Evolutionary conservation across 345 rosid species (phyloP).

Genomic region (Raphanus sativus): DNA sequence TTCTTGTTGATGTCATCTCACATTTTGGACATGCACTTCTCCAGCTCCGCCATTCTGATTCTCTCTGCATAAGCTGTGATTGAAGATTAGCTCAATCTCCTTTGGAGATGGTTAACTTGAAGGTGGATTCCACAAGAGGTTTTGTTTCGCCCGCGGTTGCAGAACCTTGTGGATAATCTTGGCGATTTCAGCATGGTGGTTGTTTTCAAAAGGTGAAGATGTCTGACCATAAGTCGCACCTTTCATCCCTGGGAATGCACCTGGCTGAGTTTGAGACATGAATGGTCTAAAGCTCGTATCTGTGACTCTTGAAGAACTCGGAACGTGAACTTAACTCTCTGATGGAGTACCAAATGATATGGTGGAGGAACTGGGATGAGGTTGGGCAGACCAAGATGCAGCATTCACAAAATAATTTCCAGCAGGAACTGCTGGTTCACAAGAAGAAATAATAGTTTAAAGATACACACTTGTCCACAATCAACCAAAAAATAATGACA

Average conservation of each 20-base stretch:
- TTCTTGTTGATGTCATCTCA: constrained; percentile 89
- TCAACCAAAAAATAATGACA: background rate
- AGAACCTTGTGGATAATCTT: constrained; percentile 68
- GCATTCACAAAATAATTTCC: constrained; percentile 55
- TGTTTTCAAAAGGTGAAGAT: constrained; percentile 49
- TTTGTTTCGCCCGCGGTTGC: constrained; percentile 68
- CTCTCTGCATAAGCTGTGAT: constrained; percentile 76
- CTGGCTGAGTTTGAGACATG: constrained; percentile 51
- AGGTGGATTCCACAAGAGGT: constrained; percentile 89
- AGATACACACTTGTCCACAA: background rate
- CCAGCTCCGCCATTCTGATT: constrained; percentile 73
- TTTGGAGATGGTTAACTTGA: constrained; percentile 43
- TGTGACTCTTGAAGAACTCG: constrained; percentile 52
- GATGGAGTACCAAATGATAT: constrained; percentile 51
- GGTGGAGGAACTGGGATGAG: constrained; percentile 49
- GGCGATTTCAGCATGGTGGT: constrained; percentile 69
- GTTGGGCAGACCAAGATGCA: constrained; percentile 72
- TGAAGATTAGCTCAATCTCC: too few species aligned
- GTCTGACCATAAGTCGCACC: constrained; percentile 53
- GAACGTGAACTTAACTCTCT: constrained; percentile 55
- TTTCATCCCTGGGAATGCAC: constrained; percentile 53
- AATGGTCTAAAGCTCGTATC: constrained; percentile 61
- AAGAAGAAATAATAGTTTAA: constrained; percentile 24
- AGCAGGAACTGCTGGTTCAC: constrained; percentile 46
- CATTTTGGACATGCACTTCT: constrained; percentile 90